A percentile compares a stretch with the other conserved stretches of the same genome.
phyloP scores from a whole-genome alignment of 2,329 filamentous ascomycete species.

The Immersiporthe knoxdaviesiana region DNA sequence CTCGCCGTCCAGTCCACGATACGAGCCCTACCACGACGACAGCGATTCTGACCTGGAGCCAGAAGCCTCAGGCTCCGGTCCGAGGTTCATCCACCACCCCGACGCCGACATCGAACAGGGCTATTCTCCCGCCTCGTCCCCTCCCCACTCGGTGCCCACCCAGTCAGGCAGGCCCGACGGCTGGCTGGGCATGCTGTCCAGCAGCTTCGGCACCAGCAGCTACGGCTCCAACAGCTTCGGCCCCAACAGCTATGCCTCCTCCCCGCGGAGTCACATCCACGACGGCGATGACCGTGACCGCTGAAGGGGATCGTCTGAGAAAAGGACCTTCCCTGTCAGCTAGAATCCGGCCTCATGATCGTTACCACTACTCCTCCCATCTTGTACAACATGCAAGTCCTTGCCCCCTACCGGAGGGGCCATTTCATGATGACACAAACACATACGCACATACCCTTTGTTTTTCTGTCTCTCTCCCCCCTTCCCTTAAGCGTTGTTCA shows the following conservation, averaged over 20 bases:
- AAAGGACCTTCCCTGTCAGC: no score
- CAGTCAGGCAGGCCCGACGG: slow-evolving; percentile 19
- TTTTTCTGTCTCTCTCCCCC: neutral
- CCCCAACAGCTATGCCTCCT: slow-evolving; percentile 14
- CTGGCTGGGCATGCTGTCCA: slow-evolving; percentile 26
- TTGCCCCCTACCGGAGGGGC: neutral
- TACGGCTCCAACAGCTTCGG: slow-evolving; percentile 24
- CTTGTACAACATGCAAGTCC: no score
- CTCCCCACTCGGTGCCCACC: slow-evolving; percentile 25
- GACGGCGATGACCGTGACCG: slow-evolving; percentile 28
- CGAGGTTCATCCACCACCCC: slow-evolving; percentile 34
- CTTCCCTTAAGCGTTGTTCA: slow-evolving; percentile 14
- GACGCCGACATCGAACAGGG: slow-evolving; percentile 51
- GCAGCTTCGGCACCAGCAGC: slow-evolving; percentile 24
- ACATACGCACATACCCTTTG: neutral
- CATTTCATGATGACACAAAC: neutral
- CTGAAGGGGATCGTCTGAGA: slow-evolving; percentile 3
- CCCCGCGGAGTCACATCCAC: slow-evolving; percentile 15
- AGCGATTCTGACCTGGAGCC: slow-evolving; percentile 47
- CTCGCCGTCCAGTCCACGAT: slow-evolving; percentile 54
- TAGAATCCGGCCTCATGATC: no score
- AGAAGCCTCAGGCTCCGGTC: slow-evolving; percentile 31
- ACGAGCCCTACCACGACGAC: slow-evolving; percentile 60
- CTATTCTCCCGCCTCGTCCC: slow-evolving; percentile 33
- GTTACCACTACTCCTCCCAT: no score